Evolutionary conservation across 768 basidiomycete genomes (phyloP), one percentile per base, ranked within the genome.

Genomic region (Coprinellus aureogranulatus): DNA sequence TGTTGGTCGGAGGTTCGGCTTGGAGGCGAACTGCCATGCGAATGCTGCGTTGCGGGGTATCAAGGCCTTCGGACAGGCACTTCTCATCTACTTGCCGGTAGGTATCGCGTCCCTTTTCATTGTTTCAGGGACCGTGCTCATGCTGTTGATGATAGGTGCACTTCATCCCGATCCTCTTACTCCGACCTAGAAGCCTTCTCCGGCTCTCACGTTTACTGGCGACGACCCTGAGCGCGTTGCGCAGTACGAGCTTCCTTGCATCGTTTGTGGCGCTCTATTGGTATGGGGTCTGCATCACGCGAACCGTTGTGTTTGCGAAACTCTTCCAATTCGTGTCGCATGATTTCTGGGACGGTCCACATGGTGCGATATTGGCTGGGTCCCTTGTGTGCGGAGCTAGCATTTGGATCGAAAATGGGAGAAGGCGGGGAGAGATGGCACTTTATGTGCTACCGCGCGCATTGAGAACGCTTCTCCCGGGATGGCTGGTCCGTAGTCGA

Each of bases 271-370:
- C 85, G 0, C 79, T 85, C 2, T 88, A 82, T 66, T 92, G 87
- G 85, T 81, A 81, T 52, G 65, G 82, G 4, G 84, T 91, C 14
- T 92, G 90, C 68, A 67, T 85, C 31, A 83, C 85, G 10, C 83
- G 90, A 47, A 85, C 90, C 2, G 72, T 88, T 4, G 72, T 83
- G 4, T 67, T 88, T 14, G 88, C 89, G 1, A 82, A 81, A 25
- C 64, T 85, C 8, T 77, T 92, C 39, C 88, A 88, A 0, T 73
- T 67, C 37, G 75, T 92, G 48, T 87, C 90, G 16, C 88, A 92
- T 61, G 81, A 92, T 57, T 82, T 88, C 58, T 90, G 88, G 83
- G 90, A 92, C 64, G 88, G 90, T 0, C 87, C 90, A 1, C 79
- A 77, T 56, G 90, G 90, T 0, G 81, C 86, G 59, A 71, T 87